Evolutionary conservation across 148 eudicot species (phyloP), one percentile per base, ranked within the genome.

Genomic region (Camellia japonica): DNA sequence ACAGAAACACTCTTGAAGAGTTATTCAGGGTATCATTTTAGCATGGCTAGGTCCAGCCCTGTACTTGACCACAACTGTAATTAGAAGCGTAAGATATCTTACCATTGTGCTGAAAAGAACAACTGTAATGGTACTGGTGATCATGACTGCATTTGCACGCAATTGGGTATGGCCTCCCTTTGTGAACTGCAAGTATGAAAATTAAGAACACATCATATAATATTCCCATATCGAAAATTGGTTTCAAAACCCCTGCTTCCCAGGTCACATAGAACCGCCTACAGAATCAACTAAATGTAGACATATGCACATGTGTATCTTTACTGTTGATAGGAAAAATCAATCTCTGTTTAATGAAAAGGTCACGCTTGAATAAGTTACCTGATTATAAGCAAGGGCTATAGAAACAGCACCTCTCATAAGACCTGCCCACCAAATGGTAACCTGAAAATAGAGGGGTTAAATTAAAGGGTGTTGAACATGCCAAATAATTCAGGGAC

Each of bases 401-500:
- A 93, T 86, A 19, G 94, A 90, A 75, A 93, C 97, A 72, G 94
- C 97, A 47, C 94, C 97, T 78, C 97, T 85, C 97, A 93, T 93
- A 41, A 93, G 91, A 78, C 97, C 97, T 75, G 97, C 93, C 97
- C 97, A 93, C 97, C 97, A 93, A 64, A 91, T 87, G 51, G 88
- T 88, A 47, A 91, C 76, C 97, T 93, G 83, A 70, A 85, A 84
- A 68, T 43, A 11, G 44, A 18, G 8, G 65, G 51, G 64, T 56
- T 30, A 81, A 55, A 71, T 19, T 68, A 56, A 6, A 71, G 47
- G 54, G 44, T 73, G 55, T 68, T 77, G 8, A 11, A 56, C 46
- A 56, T 65, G 69, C 54, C 66, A 64, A 60, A 8, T 59, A 58
- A 73, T 68, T 20, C 5, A 82, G 65, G 38, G 46, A 44, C 38